Evolutionary conservation across 768 basidiomycete species (phyloP).

Genomic region (Tremella mesenterica): DNA sequence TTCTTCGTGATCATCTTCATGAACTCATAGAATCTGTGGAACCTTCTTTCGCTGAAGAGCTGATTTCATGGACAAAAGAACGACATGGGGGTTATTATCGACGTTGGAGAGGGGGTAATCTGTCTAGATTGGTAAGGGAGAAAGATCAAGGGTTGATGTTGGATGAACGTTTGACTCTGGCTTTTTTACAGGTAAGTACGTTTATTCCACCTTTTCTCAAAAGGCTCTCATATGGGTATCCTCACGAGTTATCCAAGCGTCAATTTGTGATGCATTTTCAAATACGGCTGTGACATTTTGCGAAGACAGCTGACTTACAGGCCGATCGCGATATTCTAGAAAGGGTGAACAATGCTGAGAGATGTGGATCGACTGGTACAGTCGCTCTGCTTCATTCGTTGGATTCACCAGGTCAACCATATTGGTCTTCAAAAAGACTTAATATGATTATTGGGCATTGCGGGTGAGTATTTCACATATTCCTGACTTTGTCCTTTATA

Average conservation of each 20-base stretch:
- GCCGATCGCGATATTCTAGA: slow-evolving; percentile 66
- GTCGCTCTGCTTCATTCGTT: slow-evolving; percentile 84
- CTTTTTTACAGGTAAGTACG: slow-evolving; percentile 69
- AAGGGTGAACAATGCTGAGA: slow-evolving; percentile 56
- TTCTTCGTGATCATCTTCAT: slow-evolving; percentile 74
- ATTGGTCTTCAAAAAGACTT: slow-evolving; percentile 67
- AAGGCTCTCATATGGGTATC: no score
- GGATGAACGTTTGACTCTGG: slow-evolving; percentile 73
- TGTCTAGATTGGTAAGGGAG: slow-evolving; percentile 45
- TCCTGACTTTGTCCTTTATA: background rate
- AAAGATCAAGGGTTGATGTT: slow-evolving; percentile 56
- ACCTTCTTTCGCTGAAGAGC: slow-evolving; percentile 48
- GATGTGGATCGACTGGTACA: slow-evolving; percentile 84
- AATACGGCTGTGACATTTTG: background rate
- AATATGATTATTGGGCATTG: slow-evolving; percentile 85
- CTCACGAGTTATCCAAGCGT: no score
- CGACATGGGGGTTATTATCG: slow-evolving; percentile 66
- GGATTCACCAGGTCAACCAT: slow-evolving; percentile 65
- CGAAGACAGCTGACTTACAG: slow-evolving; percentile 44
- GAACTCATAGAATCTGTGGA: slow-evolving; percentile 70
- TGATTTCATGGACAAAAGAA: slow-evolving; percentile 17
- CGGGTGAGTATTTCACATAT: slow-evolving; percentile 53
- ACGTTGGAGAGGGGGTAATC: slow-evolving; percentile 70
- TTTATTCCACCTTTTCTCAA: no score
- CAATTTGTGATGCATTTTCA: no score